These are phyloP conservation scores for Jatropha podagrica DNA, from an alignment of 441 rosid species.

Conservation along the genomic window DNA sequence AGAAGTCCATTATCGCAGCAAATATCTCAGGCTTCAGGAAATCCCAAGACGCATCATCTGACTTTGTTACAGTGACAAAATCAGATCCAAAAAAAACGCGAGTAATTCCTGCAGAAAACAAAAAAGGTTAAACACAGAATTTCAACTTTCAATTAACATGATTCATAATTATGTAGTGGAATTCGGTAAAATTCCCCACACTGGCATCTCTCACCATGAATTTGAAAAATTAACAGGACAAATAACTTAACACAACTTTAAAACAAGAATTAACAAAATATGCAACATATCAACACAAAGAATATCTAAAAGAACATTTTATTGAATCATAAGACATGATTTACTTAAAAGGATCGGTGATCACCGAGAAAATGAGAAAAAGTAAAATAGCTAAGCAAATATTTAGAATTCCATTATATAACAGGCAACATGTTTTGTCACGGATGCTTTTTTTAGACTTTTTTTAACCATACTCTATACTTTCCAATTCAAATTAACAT, in stretches of 20 bases:
- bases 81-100: conserved; percentile 91
- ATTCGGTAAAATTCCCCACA: background rate
- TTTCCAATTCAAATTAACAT: too few relatives aligned
- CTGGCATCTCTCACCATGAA: background rate
- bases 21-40: conserved; percentile 82
- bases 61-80: conserved; percentile 90
- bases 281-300: background rate
- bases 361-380: background rate
- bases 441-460: too few relatives aligned
- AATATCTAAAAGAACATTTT: background rate
- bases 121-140: conserved; percentile 10
- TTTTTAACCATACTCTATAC: too few relatives aligned
- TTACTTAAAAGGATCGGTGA: background rate
- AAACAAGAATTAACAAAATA: background rate
- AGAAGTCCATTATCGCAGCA: conserved; percentile 93
- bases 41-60: conserved; percentile 86
- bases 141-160: background rate
- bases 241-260: background rate
- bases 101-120: conserved; percentile 51
- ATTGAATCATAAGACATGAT: background rate
- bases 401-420: background rate
- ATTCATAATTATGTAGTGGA: too few relatives aligned
- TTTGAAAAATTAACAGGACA: background rate
- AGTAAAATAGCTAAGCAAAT: background rate
- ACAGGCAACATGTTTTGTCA: background rate